A percentile compares a stretch with the other conserved stretches of the same genome.
Conservation (phyloP, 495 filamentous ascomycete species). For the Penicillium samsonianum region DNA sequence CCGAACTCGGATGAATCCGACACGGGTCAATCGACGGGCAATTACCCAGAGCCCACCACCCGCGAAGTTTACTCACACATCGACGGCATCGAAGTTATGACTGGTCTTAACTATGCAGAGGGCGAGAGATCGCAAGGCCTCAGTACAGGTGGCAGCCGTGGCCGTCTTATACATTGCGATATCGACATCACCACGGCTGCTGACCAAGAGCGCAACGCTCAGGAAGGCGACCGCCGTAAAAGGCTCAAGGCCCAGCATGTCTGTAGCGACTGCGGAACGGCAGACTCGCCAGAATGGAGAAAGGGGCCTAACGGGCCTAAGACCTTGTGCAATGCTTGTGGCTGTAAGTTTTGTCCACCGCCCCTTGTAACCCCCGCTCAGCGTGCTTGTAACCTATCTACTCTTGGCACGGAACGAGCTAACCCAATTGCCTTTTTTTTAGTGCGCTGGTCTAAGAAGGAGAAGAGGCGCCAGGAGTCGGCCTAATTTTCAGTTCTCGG, state of each 20-base stretch:
- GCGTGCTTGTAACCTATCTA: not conserved
- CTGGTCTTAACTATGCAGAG: slow-evolving; percentile 82
- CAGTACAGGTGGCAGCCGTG: slow-evolving; percentile 78
- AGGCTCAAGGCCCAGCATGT: slow-evolving; percentile 96
- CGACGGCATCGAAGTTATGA: slow-evolving; percentile 92
- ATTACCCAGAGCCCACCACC: slow-evolving; percentile 72
- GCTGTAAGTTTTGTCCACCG: slow-evolving; percentile 54
- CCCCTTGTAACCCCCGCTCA: not conserved
- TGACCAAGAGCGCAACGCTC: slow-evolving; percentile 45
- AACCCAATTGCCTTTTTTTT: slow-evolving; percentile 3
- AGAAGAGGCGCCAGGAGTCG: slow-evolving; percentile 61
- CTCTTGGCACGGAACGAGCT: not conserved
- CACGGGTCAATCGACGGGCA: slow-evolving; percentile 62
- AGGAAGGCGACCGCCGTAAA: slow-evolving; percentile 79
- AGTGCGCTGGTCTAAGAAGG: slow-evolving; percentile 77
- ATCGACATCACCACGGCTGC: slow-evolving; percentile 85
- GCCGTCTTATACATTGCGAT: slow-evolving; percentile 80
- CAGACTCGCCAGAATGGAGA: slow-evolving; percentile 95
- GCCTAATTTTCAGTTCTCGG: slow-evolving; percentile 6
- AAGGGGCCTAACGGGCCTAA: slow-evolving; percentile 94
- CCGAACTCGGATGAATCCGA: slow-evolving; percentile 74
- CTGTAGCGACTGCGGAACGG: slow-evolving; percentile 92
- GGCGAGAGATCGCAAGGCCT: slow-evolving; percentile 89
- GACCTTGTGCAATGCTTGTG: slow-evolving; percentile 96
- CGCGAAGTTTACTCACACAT: slow-evolving; percentile 75